These are phyloP conservation scores for Tylopilus orsonianus DNA, from an alignment of 1,284 basidiomycete species.

Conservation along the genomic window DNA sequence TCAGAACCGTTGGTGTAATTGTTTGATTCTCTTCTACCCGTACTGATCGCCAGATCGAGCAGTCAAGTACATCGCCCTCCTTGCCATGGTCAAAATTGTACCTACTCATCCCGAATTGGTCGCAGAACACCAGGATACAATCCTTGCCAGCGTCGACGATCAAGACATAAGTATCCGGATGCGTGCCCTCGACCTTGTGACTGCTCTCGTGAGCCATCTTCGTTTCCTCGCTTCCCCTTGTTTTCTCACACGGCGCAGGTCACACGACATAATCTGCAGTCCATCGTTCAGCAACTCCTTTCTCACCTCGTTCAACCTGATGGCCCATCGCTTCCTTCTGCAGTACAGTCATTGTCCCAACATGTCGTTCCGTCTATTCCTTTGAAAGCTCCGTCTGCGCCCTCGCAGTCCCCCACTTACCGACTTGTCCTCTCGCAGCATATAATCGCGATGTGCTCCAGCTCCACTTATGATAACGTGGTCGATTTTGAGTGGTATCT, in stretches of 20 bases:
- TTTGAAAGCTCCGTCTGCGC: conserved; percentile 43
- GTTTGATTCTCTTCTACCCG: conserved; percentile 11
- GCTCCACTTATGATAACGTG: conserved; percentile 84
- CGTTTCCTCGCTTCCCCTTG: background rate
- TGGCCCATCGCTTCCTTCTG: conserved; percentile 50
- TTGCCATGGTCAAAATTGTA: conserved; percentile 95
- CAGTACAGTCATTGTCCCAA: conserved; percentile 61
- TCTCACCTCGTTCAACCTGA: conserved; percentile 79
- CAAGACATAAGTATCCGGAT: conserved; percentile 94
- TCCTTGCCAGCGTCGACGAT: conserved; percentile 88
- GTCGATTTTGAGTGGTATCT: conserved; percentile 97
- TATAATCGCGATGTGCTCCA: conserved; percentile 81
- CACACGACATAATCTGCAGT: conserved; percentile 80
- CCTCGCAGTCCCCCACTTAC: conserved; percentile 75
- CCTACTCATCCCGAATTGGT: conserved; percentile 91
- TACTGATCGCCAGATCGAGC: conserved; percentile 23
- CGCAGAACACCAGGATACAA: conserved; percentile 90
- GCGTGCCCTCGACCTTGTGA: conserved; percentile 90
- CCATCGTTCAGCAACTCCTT: conserved; percentile 85
- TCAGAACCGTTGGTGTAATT: conserved; percentile 76
- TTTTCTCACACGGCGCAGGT: conserved; percentile 50
- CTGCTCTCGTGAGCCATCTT: conserved; percentile 74
- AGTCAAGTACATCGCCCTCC: conserved; percentile 96
- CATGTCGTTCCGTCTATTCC: conserved; percentile 44
- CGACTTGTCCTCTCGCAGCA: conserved; percentile 78